Conservation (phyloP, 2,329 filamentous ascomycete species). For the Hypoxylon sp. region DNA sequence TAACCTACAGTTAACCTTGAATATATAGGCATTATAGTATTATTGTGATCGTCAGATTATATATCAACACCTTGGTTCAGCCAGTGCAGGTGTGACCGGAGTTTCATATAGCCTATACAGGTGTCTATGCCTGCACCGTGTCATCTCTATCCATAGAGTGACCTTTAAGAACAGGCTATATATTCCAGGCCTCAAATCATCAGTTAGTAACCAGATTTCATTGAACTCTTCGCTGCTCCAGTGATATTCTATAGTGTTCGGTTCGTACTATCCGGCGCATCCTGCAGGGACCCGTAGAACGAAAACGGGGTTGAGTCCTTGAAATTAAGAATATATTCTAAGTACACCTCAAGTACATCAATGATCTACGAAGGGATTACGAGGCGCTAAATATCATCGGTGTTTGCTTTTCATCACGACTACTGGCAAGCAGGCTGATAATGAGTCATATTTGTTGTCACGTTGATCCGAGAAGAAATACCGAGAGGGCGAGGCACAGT, state of each 20-base stretch:
- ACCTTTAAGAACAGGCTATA: not conserved
- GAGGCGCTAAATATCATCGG: not conserved
- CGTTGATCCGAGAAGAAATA: not conserved
- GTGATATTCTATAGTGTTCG: not conserved
- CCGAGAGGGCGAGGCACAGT: not conserved
- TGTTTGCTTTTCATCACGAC: not conserved
- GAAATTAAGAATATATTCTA: not conserved
- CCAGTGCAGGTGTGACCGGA: not conserved
- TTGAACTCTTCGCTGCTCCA: not conserved
- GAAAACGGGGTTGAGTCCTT: not conserved
- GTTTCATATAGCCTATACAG: not conserved
- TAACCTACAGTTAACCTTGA: not conserved
- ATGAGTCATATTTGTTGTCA: not conserved
- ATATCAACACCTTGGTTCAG: not conserved
- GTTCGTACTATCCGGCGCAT: not conserved
- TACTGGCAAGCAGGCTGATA: not conserved
- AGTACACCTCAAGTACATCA: not conserved
- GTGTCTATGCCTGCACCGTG: not conserved
- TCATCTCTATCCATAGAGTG: not conserved
- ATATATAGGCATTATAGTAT: not conserved
- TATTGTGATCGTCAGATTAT: not conserved
- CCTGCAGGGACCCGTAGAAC: not conserved
- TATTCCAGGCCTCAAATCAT: not conserved
- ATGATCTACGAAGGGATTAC: not conserved
- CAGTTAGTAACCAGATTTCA: not conserved